Conservation (phyloP, 108 stramenopile genomes). For the Cyclotella atomus region DNA sequence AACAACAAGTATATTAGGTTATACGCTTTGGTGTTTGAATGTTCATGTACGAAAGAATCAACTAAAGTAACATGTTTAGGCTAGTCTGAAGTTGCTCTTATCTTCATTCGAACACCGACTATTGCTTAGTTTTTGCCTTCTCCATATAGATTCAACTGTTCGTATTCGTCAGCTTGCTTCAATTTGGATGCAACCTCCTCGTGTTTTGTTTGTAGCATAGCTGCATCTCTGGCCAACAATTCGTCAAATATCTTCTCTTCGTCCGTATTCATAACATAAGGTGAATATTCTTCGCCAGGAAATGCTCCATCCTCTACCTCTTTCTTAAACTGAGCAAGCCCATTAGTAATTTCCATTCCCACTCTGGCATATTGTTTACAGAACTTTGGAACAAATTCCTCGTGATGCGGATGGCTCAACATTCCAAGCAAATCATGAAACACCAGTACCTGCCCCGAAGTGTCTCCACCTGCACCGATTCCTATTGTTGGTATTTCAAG, state of each 20-base stretch:
- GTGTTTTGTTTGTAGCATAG: conserved; percentile 58
- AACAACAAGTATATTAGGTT: no score
- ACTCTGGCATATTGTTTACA: conserved; percentile 96
- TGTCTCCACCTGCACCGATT: conserved; percentile 96
- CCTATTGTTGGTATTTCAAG: conserved; percentile 98
- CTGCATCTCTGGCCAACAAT: conserved; percentile 65
- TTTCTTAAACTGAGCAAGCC: conserved; percentile 85
- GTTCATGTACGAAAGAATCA: no score
- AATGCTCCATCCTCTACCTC: conserved; percentile 94
- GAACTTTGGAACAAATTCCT: conserved; percentile 96
- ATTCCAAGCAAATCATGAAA: conserved; percentile 99
- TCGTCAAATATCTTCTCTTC: conserved; percentile 71
- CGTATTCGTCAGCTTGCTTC: conserved; percentile 78
- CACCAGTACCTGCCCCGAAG: conserved; percentile 94
- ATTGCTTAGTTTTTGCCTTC: conserved; percentile 27
- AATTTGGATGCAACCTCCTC: conserved; percentile 56
- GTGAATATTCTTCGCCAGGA: conserved; percentile 90
- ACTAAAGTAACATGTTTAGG: no score
- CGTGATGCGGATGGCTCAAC: conserved; percentile 96
- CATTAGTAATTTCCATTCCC: conserved; percentile 88
- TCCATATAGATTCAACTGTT: conserved; percentile 81
- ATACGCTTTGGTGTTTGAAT: no score
- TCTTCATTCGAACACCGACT: no score
- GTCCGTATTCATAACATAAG: conserved; percentile 86
- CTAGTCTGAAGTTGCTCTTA: no score